Conservation (phyloP, 495 filamentous ascomycete genomes). For the Ascobolus immersus region DNA sequence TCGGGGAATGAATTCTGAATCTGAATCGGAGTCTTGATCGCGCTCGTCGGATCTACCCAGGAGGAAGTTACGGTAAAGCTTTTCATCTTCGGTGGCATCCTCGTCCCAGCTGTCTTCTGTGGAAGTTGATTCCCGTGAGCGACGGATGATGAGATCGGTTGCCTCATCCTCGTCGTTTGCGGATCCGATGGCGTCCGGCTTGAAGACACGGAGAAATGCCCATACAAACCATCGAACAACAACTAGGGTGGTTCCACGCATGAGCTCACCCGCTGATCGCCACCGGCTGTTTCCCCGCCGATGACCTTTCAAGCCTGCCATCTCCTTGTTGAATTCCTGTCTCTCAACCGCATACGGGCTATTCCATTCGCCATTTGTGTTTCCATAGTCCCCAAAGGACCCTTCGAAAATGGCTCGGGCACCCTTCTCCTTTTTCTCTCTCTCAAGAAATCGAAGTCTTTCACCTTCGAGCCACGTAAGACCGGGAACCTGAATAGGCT, state of each 20-base stretch:
- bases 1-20: too few relatives aligned
- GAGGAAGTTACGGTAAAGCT: background rate
- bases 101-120: background rate
- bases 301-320: slow-evolving; percentile 13
- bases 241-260: slow-evolving; percentile 10
- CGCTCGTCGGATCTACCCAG: too few relatives aligned
- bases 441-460: slow-evolving; percentile 35
- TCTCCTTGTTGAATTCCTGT: slow-evolving; percentile 40
- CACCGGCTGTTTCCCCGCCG: slow-evolving; percentile 5
- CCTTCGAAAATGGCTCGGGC: slow-evolving; percentile 28
- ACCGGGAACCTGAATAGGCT: slow-evolving; percentile 40
- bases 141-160: background rate
- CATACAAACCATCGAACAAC: slow-evolving; percentile 4
- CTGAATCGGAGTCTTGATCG: too few relatives aligned
- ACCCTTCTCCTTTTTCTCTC: slow-evolving; percentile 20
- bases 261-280: slow-evolving; percentile 11
- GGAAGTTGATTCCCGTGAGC: slow-evolving; percentile 1
- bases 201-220: background rate
- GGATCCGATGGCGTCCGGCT: slow-evolving; percentile 6
- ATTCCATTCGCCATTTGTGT: slow-evolving; percentile 12
- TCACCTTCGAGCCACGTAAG: slow-evolving; percentile 88
- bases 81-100: slow-evolving; percentile 3
- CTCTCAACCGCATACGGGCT: slow-evolving; percentile 17
- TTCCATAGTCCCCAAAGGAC: slow-evolving; percentile 24
- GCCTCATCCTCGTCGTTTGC: slow-evolving; percentile 1